phyloP scores from a whole-genome alignment of 2,329 filamentous ascomycete species.

The Coniochaeta prunicola region DNA sequence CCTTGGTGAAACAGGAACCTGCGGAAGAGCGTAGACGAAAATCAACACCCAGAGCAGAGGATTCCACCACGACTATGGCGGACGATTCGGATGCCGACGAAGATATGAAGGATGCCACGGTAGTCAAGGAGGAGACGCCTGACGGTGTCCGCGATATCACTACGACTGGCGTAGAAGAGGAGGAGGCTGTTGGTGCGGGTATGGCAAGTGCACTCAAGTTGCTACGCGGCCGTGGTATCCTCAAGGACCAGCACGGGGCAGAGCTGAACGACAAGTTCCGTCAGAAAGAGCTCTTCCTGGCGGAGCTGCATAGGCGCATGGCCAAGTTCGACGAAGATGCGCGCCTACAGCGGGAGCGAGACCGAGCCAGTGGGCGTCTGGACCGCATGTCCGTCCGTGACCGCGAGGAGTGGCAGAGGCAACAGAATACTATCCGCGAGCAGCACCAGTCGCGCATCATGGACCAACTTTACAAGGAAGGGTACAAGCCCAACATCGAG shows the following conservation, averaged over 20 bases:
- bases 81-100: slow-evolving; percentile 36
- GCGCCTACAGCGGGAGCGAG: slow-evolving; percentile 76
- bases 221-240: slow-evolving; percentile 75
- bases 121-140: slow-evolving; percentile 36
- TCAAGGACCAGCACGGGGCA: slow-evolving; percentile 56
- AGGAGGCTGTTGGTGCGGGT: slow-evolving; percentile 71
- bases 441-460: slow-evolving; percentile 74
- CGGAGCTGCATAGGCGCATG: slow-evolving; percentile 64
- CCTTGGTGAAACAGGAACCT: slow-evolving; percentile 62
- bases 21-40: slow-evolving; percentile 41
- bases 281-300: slow-evolving; percentile 70
- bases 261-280: slow-evolving; percentile 61
- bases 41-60: slow-evolving; percentile 31
- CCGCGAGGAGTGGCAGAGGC: slow-evolving; percentile 79
- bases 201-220: slow-evolving; percentile 77
- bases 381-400: slow-evolving; percentile 89
- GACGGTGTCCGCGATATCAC: slow-evolving; percentile 40
- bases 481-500: slow-evolving; percentile 86
- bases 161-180: slow-evolving; percentile 73
- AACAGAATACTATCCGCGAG: slow-evolving; percentile 83
- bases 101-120: slow-evolving; percentile 41
- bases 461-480: slow-evolving; percentile 76
- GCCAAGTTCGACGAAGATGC: slow-evolving; percentile 76
- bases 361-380: slow-evolving; percentile 72
- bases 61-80: slow-evolving; percentile 34